Evolutionary conservation across 805 yeast genomes (phyloP).

Genomic region (Nakazawaea ambrosiae): DNA sequence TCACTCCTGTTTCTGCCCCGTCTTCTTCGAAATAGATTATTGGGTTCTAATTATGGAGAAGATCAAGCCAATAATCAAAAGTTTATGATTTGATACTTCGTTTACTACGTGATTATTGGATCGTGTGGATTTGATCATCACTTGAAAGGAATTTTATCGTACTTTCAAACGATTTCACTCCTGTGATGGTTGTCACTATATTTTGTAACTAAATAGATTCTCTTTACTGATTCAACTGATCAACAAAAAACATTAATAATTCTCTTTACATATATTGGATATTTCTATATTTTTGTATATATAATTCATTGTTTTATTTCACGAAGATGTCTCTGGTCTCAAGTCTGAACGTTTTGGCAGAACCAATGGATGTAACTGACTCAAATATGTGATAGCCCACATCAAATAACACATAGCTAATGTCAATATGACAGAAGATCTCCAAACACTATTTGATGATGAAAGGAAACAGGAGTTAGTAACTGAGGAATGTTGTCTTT

Average conservation of each 20-base stretch:
- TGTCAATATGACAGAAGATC: conserved; percentile 62
- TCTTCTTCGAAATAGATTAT: conserved; percentile 37
- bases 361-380: conserved; percentile 86
- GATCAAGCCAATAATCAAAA: conserved; percentile 38
- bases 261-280: too few species aligned
- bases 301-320: too few species aligned
- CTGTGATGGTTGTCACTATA: conserved; percentile 6
- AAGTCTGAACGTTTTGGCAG: conserved; percentile 86
- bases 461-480: conserved; percentile 1
- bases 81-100: conserved; percentile 41
- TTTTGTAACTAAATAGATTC: too few species aligned
- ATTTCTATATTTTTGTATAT: too few species aligned
- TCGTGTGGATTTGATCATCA: conserved; percentile 33
- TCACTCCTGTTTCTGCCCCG: conserved; percentile 63
- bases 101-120: conserved; percentile 31
- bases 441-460: conserved; percentile 65
- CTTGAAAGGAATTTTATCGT: too few species aligned
- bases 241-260: too few species aligned
- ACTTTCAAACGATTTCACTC: too few species aligned
- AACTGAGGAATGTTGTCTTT: too few species aligned
- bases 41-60: conserved; percentile 62
- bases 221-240: too few species aligned
- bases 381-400: conserved; percentile 91
- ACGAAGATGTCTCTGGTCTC: conserved; percentile 70
- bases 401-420: conserved; percentile 73